A percentile compares a stretch with the other conserved stretches of the same genome.
Conservation (phyloP, 192 early-diverging fungal species). For the Coemansia brasiliensis region DNA sequence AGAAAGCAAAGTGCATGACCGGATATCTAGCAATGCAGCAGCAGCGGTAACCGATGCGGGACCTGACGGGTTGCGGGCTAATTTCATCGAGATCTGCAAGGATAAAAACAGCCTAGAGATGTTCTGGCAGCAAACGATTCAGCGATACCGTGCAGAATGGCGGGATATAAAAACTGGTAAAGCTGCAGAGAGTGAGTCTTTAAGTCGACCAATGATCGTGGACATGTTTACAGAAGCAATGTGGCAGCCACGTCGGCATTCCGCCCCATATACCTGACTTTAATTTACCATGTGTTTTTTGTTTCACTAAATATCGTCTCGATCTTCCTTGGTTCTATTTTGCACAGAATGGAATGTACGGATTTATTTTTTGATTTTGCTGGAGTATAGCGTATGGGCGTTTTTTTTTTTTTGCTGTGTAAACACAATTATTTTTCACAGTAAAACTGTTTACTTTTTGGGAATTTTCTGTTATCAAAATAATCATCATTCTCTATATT, state of each 20-base stretch:
- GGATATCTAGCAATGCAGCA: neutral
- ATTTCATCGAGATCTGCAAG: slow-evolving; percentile 64
- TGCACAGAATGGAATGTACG: too few relatives aligned
- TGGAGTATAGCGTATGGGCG: too few relatives aligned
- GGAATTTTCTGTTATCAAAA: too few relatives aligned
- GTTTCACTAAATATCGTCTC: neutral
- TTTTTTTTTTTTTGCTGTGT: too few relatives aligned
- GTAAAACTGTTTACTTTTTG: too few relatives aligned
- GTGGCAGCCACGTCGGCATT: slow-evolving; percentile 22
- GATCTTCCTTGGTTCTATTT: neutral
- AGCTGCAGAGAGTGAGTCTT: slow-evolving; percentile 13
- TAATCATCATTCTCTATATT: too few relatives aligned
- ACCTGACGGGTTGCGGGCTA: slow-evolving; percentile 61
- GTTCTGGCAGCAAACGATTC: slow-evolving; percentile 64
- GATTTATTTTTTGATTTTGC: too few relatives aligned
- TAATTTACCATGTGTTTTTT: too few relatives aligned
- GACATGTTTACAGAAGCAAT: slow-evolving; percentile 45
- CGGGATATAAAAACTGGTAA: slow-evolving; percentile 5
- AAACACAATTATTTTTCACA: too few relatives aligned
- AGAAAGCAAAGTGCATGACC: neutral
- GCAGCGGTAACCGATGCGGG: slow-evolving; percentile 39
- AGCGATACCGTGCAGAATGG: slow-evolving; percentile 42
- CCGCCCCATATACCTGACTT: neutral
- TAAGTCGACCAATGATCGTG: slow-evolving; percentile 32
- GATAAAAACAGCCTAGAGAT: slow-evolving; percentile 59